Evolutionary conservation across 495 filamentous ascomycete genomes (phyloP), one percentile per base, ranked within the genome.

Genomic region (Penicillium macrosclerotiorum): DNA sequence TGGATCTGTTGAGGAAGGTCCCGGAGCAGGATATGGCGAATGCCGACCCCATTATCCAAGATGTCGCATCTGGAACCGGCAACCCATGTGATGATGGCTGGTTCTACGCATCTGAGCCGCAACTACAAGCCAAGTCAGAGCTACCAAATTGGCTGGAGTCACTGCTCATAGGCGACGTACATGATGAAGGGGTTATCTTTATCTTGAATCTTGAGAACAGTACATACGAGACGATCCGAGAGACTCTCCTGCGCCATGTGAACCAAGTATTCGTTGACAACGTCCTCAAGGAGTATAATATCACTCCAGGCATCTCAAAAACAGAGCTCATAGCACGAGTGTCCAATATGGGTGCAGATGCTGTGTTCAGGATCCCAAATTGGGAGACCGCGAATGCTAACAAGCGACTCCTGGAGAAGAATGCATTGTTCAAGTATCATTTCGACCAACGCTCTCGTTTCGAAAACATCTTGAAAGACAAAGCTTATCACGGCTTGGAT

Each of bases 61-160:
- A 38, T 12, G 49, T 38, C 0, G 12, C 37, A 2, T 27, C 43
- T 25, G 43, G 43, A 13, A 34, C 31, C 18, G 49, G 43, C 3
- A 47, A 52, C 38, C 43, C 49, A 17, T 52, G 49, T 34, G 18
- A 41, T 3, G 49, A 52, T 33, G 49, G 49, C 3, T 52, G 49
- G 42, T 52, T 52, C 20, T 42, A 52, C 24, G 31, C 42, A 8
- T 24, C 34, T 8, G 37, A 46, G 1, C 49, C 49, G n/a, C n/a
- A n/a, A n/a, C n/a, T n/a, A 4, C 30, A 38, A 17, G 16, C 19
- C 1, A 11, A 42, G 4, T 19, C 18, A 0, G 31, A 31, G 14
- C 20, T 25, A 18, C 51, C 46, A 7, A 14, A 0, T 3, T 54
- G 46, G 42, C 24, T 45, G 13, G 37, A 39, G 3, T 37, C 36